phyloP scores from a whole-genome alignment of 257 asterid genomes.

The Solanum lignicaule region DNA sequence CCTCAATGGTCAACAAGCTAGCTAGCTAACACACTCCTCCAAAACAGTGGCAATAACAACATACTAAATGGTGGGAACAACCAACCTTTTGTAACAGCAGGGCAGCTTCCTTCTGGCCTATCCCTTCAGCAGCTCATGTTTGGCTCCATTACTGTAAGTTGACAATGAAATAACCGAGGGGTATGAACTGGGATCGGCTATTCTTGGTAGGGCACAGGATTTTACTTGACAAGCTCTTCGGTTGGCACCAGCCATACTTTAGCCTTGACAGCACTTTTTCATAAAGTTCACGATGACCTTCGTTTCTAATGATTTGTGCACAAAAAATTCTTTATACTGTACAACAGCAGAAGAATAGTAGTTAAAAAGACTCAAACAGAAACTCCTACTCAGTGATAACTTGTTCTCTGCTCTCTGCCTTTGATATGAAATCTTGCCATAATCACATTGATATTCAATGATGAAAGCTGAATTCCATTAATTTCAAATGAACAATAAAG shows the following conservation, averaged over 20 bases:
- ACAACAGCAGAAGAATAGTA: background rate
- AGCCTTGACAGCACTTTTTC: conserved; percentile 48
- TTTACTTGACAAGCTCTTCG: conserved; percentile 65
- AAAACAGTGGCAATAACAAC: conserved; percentile 38
- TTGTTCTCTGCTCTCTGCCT: background rate
- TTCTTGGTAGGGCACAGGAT: conserved; percentile 70
- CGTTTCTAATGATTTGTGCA: background rate
- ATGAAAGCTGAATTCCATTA: background rate
- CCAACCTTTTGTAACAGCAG: conserved; percentile 72
- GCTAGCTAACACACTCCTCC: conserved; percentile 29
- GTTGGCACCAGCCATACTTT: conserved; percentile 80
- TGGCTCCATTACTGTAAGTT: conserved; percentile 69
- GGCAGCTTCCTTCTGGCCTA: conserved; percentile 59
- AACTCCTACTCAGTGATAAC: background rate
- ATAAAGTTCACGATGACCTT: background rate
- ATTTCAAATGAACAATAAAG: background rate
- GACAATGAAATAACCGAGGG: conserved; percentile 74
- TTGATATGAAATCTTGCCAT: background rate
- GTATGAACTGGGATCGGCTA: conserved; percentile 52
- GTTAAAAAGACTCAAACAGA: background rate
- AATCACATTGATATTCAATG: background rate
- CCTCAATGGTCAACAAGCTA: conserved; percentile 42
- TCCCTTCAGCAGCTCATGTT: conserved; percentile 80
- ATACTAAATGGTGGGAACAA: conserved; percentile 16
- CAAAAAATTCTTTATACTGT: background rate